Percentiles rank a stretch among this genome's conserved stretches.
Evolutionary conservation across 2,329 filamentous ascomycete species (phyloP).

Genomic region (Elsinoe ampelina): DNA sequence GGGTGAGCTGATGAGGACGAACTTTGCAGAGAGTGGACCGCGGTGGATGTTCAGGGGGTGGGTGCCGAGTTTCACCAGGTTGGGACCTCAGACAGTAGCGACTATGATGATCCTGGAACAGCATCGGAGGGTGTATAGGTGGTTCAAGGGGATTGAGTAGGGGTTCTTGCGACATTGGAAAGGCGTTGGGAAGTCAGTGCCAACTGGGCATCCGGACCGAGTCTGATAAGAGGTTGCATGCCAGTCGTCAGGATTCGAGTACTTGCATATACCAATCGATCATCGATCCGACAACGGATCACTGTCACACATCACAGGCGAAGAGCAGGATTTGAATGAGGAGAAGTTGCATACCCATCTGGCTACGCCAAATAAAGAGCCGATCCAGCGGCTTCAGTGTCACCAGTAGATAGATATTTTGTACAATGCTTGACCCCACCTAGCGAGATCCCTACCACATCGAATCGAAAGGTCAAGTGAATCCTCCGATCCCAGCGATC

Average conservation of each 20-base stretch:
- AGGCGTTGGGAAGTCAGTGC: no score
- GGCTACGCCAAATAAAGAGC: not conserved
- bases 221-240: no score
- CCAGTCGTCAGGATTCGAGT: no score
- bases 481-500: no score
- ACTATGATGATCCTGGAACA: conserved; percentile 82
- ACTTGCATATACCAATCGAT: no score
- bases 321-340: not conserved
- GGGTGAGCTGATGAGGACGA: conserved; percentile 51
- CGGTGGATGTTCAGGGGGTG: conserved; percentile 85
- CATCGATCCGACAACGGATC: no score
- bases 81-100: conserved; percentile 70
- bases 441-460: no score
- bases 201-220: no score
- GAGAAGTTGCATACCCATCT: not conserved
- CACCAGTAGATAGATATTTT: not conserved
- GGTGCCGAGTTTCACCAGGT: conserved; percentile 65
- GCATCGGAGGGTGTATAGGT: conserved; percentile 68
- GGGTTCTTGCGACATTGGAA: no score
- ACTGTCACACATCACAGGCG: no score
- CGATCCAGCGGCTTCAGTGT: not conserved
- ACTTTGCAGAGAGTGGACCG: conserved; percentile 61
- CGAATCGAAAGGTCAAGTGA: no score
- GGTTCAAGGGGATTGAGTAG: conserved; percentile 14
- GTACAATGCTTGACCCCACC: not conserved